A percentile compares a stretch with the other conserved stretches of the same genome.
Conservation (phyloP, 495 filamentous ascomycete species). For the Lasiosphaeris hirsuta region DNA sequence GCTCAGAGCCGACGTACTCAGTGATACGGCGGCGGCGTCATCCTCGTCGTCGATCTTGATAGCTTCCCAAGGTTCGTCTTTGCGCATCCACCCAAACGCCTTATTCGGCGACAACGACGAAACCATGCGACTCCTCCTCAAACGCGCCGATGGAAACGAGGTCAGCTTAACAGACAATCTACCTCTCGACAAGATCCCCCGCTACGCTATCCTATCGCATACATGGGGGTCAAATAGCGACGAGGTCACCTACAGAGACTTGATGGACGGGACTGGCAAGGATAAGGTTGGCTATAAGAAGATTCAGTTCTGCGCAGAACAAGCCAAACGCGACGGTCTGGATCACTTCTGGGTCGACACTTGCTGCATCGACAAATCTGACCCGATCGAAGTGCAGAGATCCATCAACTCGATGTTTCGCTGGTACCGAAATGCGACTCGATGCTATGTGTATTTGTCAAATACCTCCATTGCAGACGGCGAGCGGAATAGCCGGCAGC, state of each 20-base stretch:
- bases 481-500: too few relatives aligned
- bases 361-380: conserved; percentile 7
- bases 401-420: conserved; percentile 4
- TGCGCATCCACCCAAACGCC: too few relatives aligned
- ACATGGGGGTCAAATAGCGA: too few relatives aligned
- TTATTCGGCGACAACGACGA: too few relatives aligned
- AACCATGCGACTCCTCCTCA: neutral
- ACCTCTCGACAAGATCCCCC: too few relatives aligned
- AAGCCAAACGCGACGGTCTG: neutral
- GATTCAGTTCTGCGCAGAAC: neutral
- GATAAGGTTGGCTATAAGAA: neutral
- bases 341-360: conserved; percentile 6
- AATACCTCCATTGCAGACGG: neutral
- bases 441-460: neutral
- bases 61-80: too few relatives aligned
- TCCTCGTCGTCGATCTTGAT: too few relatives aligned
- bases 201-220: too few relatives aligned
- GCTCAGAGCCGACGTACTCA: too few relatives aligned
- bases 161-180: too few relatives aligned
- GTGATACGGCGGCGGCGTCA: too few relatives aligned
- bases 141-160: neutral
- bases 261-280: neutral
- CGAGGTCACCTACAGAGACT: too few relatives aligned
- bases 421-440: neutral
- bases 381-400: neutral